Conservation (phyloP, 176 grass and related monocot genomes). For the Themeda triandra region DNA sequence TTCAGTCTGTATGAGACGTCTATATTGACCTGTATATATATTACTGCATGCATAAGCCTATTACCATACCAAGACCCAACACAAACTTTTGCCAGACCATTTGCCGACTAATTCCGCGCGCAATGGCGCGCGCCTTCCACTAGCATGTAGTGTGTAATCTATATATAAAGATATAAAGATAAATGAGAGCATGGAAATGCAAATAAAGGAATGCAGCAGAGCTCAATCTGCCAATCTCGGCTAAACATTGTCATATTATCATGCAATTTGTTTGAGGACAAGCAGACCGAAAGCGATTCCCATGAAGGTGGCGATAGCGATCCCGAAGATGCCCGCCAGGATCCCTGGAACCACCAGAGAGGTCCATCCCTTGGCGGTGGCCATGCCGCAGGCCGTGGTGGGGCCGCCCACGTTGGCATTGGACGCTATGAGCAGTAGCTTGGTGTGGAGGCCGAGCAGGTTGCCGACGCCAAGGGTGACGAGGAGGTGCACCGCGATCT, state of each 20-base stretch:
- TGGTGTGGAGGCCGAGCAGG: conserved; percentile 49
- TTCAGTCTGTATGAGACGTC: too few species aligned
- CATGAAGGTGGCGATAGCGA: conserved; percentile 70
- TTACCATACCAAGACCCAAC: too few species aligned
- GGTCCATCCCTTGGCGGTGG: conserved; percentile 67
- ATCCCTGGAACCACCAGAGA: conserved; percentile 74
- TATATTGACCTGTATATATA: too few species aligned
- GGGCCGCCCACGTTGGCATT: conserved; percentile 76
- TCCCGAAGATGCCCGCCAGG: conserved; percentile 71
- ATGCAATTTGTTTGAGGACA: conserved; percentile 31
- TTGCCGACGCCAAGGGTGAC: conserved; percentile 62
- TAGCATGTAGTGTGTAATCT: too few species aligned
- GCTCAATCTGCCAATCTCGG: not conserved
- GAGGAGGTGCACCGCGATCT: conserved; percentile 56
- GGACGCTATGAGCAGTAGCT: conserved; percentile 65
- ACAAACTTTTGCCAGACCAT: too few species aligned
- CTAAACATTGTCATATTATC: not conserved
- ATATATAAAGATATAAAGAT: too few species aligned
- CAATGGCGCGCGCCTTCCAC: too few species aligned
- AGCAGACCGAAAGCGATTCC: conserved; percentile 53
- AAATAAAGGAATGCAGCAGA: not conserved
- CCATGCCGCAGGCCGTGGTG: conserved; percentile 89
- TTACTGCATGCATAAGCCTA: too few species aligned
- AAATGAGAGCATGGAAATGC: conserved; percentile 60
- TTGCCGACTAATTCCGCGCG: too few species aligned